Base-by-base conservation (phyloP, 2,329 filamentous ascomycete species). In the Paecilomyces niveus region DNA sequence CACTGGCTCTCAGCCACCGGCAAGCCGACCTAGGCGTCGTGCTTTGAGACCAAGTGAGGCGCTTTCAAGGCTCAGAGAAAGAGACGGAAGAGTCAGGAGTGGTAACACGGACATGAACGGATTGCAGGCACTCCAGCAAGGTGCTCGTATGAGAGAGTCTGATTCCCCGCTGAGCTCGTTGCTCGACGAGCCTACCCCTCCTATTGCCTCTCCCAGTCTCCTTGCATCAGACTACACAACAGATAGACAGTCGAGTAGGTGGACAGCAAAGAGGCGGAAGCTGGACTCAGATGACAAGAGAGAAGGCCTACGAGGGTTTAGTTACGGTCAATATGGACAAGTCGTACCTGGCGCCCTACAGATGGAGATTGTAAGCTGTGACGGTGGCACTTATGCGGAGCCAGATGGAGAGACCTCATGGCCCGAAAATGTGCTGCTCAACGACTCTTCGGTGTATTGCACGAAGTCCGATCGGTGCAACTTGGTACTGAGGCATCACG, bases 321-420 rank as follows among this genome's bases (percentile, higher is more conserved):
- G 84, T 62, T 97, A 97, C 71, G 93, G 92, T 22, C 87, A 86
- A 67, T 91, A 88, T 71, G 93, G 92, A 18, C 92, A 96, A 74
- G 89, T 96, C 15, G 89, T 94, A 60, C 84, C 90, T 0, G 92
- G 92, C 3, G 82, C 84, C 63, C 77, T 97, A 67, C 87, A 83
- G 61, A 91, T 97, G 89, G 89, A 96, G 70, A 86, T 97, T 62
- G 83, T 90, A 54, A 94, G 88, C 78, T 97, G 92, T 69, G 92
- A 97, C 72, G 92, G 91, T 49, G 92, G 92, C 51, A 79, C 81
- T 59, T 84, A 83, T 65, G 86, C 88, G 61, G 84, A 87, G 65
- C 76, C 73, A 18, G 70, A 79, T 57, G 76, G 80, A 10, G 77
- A 77, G 35, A 75, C 74, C 31, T 89, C 90, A 62, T 83, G 83